A percentile compares a stretch with the other conserved stretches of the same genome.
phyloP scores from a whole-genome alignment of 257 asterid genomes.

The Agastache rugosa region DNA sequence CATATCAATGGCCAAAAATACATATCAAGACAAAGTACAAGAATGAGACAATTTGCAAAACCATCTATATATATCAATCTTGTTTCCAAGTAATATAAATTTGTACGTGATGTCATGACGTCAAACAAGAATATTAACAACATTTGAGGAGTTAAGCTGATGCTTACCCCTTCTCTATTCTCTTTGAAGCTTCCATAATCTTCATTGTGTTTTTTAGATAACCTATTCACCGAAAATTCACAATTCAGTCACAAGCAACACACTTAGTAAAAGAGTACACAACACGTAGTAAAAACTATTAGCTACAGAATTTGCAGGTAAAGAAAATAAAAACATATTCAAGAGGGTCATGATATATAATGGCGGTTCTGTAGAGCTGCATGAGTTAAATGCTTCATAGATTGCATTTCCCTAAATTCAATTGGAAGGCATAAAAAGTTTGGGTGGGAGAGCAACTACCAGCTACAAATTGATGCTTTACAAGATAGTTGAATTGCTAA shows the following conservation, averaged over 20 bases:
- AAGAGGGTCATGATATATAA: background rate
- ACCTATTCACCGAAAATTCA: constrained; percentile 50
- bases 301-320: background rate
- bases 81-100: too few relatives aligned
- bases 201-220: constrained; percentile 85
- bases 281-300: constrained; percentile 3
- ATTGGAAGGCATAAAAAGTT: constrained; percentile 19
- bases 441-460: constrained; percentile 61
- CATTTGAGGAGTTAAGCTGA: constrained; percentile 19
- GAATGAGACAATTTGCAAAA: too few relatives aligned
- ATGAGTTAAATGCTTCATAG: constrained; percentile 2
- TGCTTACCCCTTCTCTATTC: constrained; percentile 79
- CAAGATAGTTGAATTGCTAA: constrained; percentile 44
- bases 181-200: constrained; percentile 95
- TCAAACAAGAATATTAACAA: too few relatives aligned
- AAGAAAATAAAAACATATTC: constrained; percentile 13
- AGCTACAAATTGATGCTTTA: constrained; percentile 97
- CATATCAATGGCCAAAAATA: too few relatives aligned
- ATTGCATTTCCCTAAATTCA: constrained; percentile 20
- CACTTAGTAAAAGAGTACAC: constrained; percentile 2
- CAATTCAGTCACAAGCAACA: constrained; percentile 34
- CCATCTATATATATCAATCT: too few relatives aligned
- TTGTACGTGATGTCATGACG: too few relatives aligned
- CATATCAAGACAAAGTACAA: too few relatives aligned
- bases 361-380: background rate